Base-by-base conservation (phyloP, 306 rosid species). In the Bauhinia variegata region DNA sequence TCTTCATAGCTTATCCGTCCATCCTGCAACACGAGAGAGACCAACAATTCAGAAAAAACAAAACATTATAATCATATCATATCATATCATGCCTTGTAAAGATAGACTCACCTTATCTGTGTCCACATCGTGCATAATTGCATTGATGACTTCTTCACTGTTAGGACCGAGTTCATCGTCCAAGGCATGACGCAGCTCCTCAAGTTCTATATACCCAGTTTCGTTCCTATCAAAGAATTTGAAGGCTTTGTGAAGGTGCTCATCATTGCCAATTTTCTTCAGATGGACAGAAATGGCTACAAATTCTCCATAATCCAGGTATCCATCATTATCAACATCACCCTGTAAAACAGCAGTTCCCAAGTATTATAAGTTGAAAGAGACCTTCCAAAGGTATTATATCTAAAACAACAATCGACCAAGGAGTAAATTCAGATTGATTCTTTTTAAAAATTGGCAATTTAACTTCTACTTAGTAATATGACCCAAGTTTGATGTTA, bases 51-150 rank as follows among this genome's bases (percentile, higher is more conserved):
- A 79, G 55, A 41, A 5, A n/a, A n/a, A n/a, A n/a, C n/a, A n/a
- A n/a, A n/a, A n/a, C n/a, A n/a, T n/a, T n/a, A n/a, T n/a, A n/a
- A n/a, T n/a, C n/a, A n/a, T n/a, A n/a, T n/a, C n/a, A n/a, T n/a
- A n/a, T n/a, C n/a, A n/a, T n/a, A n/a, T n/a, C n/a, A n/a, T n/a
- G n/a, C n/a, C n/a, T n/a, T n/a, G n/a, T n/a, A n/a, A n/a, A n/a
- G n/a, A n/a, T n/a, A n/a, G n/a, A n/a, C 89, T 33, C 34, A 90
- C 99, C 99, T 95, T 90, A 80, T 95, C 97, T 5, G 97, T 85
- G 80, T 95, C 99, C 63, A 95, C 99, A 2, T 95, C 99, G 51
- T 71, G 74, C 81, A 95, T 86, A 65, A 95, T 90, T 67, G 91
- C 96, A 57, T 64, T 75, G 8, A 86, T 63, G 62, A 95, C 91